Evolutionary conservation across 2,329 filamentous ascomycete species (phyloP).

Genomic region (Lasiodiplodia sp.): DNA sequence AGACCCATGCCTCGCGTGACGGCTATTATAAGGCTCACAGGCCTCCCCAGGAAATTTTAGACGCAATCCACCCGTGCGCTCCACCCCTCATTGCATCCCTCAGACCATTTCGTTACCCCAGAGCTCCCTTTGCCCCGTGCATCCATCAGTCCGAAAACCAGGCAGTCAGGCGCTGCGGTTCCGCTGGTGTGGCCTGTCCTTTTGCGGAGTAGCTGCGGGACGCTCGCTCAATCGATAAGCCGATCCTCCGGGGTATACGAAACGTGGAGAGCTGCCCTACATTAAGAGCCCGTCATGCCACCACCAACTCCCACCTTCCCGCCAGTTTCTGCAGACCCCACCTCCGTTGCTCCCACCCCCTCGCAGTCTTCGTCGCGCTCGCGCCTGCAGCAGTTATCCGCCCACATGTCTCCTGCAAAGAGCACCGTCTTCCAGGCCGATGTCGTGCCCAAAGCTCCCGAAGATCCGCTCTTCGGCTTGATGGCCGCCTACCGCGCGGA

Average conservation of each 20-base stretch:
- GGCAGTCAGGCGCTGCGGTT: slow-evolving; percentile 9
- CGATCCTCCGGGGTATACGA: slow-evolving; percentile 24
- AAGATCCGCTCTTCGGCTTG: slow-evolving; percentile 93
- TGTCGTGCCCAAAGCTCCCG: slow-evolving; percentile 85
- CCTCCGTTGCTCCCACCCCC: slow-evolving; percentile 7
- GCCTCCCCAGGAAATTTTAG: neutral
- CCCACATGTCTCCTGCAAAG: slow-evolving; percentile 72
- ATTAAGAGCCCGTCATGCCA: slow-evolving; percentile 30
- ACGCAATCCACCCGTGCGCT: slow-evolving; percentile 7
- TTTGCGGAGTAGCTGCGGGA: slow-evolving; percentile 21
- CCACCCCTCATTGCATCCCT: slow-evolving; percentile 13
- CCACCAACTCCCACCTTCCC: slow-evolving; percentile 33
- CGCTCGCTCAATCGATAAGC: slow-evolving; percentile 29
- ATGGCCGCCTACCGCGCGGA: slow-evolving; percentile 89
- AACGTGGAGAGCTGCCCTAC: slow-evolving; percentile 26
- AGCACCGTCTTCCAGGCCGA: slow-evolving; percentile 77
- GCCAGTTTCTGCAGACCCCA: slow-evolving; percentile 17
- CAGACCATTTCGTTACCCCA: slow-evolving; percentile 8
- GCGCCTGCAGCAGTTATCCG: slow-evolving; percentile 65
- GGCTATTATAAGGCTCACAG: slow-evolving; percentile 19
- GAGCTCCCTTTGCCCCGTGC: slow-evolving; percentile 22
- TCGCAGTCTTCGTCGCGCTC: slow-evolving; percentile 32
- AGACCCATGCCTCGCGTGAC: slow-evolving; percentile 15
- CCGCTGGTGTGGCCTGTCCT: slow-evolving; percentile 1
- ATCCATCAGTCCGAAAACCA: slow-evolving; percentile 14